Conservation (phyloP, 192 early-diverging fungal genomes). For the Coemansia sp. region DNA sequence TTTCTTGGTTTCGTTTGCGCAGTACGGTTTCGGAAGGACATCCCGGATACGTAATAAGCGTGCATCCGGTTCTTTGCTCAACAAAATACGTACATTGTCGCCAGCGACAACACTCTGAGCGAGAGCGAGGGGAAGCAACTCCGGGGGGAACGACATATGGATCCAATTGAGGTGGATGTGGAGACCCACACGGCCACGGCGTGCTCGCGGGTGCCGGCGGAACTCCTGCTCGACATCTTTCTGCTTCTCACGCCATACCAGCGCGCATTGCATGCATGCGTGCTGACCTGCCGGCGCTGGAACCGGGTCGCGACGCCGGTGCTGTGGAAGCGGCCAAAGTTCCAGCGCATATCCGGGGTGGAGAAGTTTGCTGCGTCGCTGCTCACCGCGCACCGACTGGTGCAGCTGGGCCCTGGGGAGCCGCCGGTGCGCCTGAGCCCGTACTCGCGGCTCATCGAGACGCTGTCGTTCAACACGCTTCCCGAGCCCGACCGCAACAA, state of each 20-base stretch:
- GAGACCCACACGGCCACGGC: neutral
- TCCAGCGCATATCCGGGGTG: constrained; percentile 36
- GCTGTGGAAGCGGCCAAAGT: constrained; percentile 51
- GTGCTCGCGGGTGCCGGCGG: constrained; percentile 35
- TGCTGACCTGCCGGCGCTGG: constrained; percentile 50
- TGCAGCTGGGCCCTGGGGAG: neutral
- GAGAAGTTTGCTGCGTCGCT: constrained; percentile 32
- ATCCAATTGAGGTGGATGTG: neutral
- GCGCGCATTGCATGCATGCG: constrained; percentile 36
- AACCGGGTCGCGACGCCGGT: constrained; percentile 43
- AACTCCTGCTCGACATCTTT: constrained; percentile 36
- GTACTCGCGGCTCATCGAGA: constrained; percentile 30
- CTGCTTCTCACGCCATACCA: constrained; percentile 14
- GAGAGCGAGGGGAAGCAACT: too few relatives aligned
- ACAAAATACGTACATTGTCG: too few relatives aligned
- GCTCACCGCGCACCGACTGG: constrained; percentile 4
- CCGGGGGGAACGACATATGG: too few relatives aligned
- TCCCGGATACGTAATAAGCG: too few relatives aligned
- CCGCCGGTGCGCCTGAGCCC: constrained; percentile 8
- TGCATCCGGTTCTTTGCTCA: too few relatives aligned
- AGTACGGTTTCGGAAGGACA: too few relatives aligned
- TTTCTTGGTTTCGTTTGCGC: too few relatives aligned
- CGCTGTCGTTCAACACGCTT: constrained; percentile 39
- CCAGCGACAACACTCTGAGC: too few relatives aligned
- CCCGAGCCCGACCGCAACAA: constrained; percentile 42